These are phyloP conservation scores for Colletotrichum shisoi DNA, from an alignment of 2,329 filamentous ascomycete genomes.

Conservation along the genomic window DNA sequence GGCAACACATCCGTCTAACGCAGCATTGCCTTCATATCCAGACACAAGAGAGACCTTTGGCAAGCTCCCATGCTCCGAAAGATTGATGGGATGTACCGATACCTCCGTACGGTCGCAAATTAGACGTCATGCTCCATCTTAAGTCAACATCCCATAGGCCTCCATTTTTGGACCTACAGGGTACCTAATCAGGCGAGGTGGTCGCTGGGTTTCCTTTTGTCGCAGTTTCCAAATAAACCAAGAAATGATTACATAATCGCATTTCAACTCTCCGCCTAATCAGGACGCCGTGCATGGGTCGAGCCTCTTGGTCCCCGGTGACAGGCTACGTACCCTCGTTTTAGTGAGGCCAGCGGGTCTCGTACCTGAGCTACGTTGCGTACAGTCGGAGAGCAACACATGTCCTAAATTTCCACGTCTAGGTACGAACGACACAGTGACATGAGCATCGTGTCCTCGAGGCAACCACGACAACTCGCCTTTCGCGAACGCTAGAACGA, in stretches of 20 bases:
- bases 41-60: no score
- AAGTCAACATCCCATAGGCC: no score
- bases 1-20: no score
- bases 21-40: no score
- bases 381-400: conserved; percentile 37
- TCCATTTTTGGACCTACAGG: no score
- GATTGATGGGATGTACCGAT: no score
- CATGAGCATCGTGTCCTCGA: conserved; percentile 31
- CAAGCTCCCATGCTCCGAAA: no score
- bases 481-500: conserved; percentile 16
- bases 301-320: conserved; percentile 26
- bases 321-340: conserved; percentile 25
- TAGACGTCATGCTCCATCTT: no score
- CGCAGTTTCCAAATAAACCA: no score
- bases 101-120: no score
- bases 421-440: conserved; percentile 24
- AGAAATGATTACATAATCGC: conserved; percentile 18
- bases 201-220: no score
- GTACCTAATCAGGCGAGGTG: no score
- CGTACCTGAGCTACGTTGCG: conserved; percentile 29
- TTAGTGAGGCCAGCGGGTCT: conserved; percentile 36
- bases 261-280: conserved; percentile 24
- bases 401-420: conserved; percentile 33
- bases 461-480: conserved; percentile 9
- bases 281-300: conserved; percentile 34